Evolutionary conservation across 106 monocot genomes (phyloP), one percentile per base, ranked within the genome.

Genomic region (Acanthochlamys bracteata): DNA sequence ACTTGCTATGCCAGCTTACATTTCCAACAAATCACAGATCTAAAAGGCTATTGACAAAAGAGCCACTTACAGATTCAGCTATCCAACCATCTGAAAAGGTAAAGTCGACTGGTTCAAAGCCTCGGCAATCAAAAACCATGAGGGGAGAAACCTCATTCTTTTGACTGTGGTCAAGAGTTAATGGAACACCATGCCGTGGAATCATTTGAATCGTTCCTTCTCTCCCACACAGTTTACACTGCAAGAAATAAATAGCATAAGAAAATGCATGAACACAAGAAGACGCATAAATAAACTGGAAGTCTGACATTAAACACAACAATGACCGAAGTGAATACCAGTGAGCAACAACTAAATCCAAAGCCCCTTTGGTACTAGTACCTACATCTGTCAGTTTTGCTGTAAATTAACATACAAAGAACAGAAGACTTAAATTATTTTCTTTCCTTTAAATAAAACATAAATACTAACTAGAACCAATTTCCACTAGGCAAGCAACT

Each of bases 161-260:
- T 66, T 77, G 82, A 46, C 82, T 76, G n/a, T 57, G 70, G 55
- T 71, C 74, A 42, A 76, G 63, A 26, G 86, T 83, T 42, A 83
- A 66, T 49, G 87, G 87, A 45, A 69, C 59, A 41, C 87, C 87
- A 9, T 88, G 76, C n/a, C 80, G 80, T 21, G 79, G 57, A 69
- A 83, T 66, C 83, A 88, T 88, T 68, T 69, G 68, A 66, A 88
- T 78, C 23, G 68, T 75, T 65, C 83, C 87, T 2, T 88, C 87
- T 64, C 83, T 88, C 16, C 80, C 79, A 74, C 87, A 88, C 41
- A 88, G 64, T 63, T 88, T 88, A 74, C 87, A 88, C 87, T 88
- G 45, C 61, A 27, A 76, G 19, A 55, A 73, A 10, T 13, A 24
- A 62, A 51, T 57, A 20, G 55, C n/a, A 42, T 69, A 12, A 20